Base-by-base conservation (phyloP, 148 eudicot genomes). In the Suaeda aralocaspica region DNA sequence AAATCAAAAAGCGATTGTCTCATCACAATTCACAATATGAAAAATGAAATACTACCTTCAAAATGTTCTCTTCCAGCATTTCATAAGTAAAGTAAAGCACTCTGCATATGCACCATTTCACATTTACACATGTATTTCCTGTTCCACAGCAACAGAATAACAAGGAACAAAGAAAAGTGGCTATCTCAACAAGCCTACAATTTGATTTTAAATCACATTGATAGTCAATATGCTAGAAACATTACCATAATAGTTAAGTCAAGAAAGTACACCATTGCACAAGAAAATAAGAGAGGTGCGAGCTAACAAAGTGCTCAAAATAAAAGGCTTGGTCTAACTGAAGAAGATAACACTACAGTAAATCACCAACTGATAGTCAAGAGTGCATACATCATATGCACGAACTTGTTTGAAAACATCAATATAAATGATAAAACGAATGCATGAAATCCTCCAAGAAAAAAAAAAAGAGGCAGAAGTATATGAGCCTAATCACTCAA, bases 311-410 rank as follows among this genome's bases (percentile, higher is more conserved):
- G 72, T 96, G 89, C 87, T 94, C 98, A 74, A 94, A 94, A 39
- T 97, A 92, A 71, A 94, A 96, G 78, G 98, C 98, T 77, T 94
- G 98, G 72, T 91, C 98, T 82, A 94, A 83, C 78, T 94, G 98
- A 76, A 94, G 96, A 65, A 94, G 87, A 77, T 94, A 94, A 77
- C 98, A 94, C 44, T 94, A 96, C 28, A 94, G 89, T 84, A 91
- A 97, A 76, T 94, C 98, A 77, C 91, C 98, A 76, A 86, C 97
- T 92, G 85, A n/a, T n/a, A n/a, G 78, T 87, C 92, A 81, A 94
- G 91, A 66, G 91, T 92, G 78, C 87, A 81, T 59, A 94, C 98
- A 80, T 97, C 98, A 78, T 94, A 91, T 48, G 89, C 97, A 80
- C 98, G 97, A 73, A 94, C 98, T 97, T 94, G 87, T 76, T 57